phyloP scores from a whole-genome alignment of 1,284 basidiomycete species.

The Xanthoconium separans region DNA sequence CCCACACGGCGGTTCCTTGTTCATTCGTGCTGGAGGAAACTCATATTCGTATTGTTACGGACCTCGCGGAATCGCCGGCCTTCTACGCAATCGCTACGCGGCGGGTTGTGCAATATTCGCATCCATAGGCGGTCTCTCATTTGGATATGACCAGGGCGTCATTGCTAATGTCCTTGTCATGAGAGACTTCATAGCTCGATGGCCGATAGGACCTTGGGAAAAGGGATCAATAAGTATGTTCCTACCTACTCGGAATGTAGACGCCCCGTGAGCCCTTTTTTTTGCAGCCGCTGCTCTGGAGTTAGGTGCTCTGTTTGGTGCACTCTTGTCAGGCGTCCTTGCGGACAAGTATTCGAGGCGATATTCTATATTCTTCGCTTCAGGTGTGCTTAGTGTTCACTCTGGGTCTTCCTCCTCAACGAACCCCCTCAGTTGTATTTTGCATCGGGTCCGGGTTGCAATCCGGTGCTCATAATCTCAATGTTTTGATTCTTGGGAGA shows the following conservation, averaged over 20 bases:
- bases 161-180: slow-evolving; percentile 85
- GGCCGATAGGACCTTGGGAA: slow-evolving; percentile 68
- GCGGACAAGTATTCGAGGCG: slow-evolving; percentile 69
- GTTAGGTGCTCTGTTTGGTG: slow-evolving; percentile 72
- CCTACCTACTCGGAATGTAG: background rate
- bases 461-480: slow-evolving; percentile 54
- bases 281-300: slow-evolving; percentile 71
- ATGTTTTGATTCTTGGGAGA: slow-evolving; percentile 63
- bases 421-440: slow-evolving; percentile 54
- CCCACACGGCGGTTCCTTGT: slow-evolving; percentile 32
- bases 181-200: slow-evolving; percentile 64
- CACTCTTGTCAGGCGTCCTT: slow-evolving; percentile 61
- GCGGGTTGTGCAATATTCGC: slow-evolving; percentile 68
- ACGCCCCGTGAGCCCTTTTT: background rate
- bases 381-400: slow-evolving; percentile 43
- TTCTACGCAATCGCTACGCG: slow-evolving; percentile 62
- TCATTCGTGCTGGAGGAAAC: slow-evolving; percentile 38
- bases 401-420: background rate
- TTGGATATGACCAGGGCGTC: slow-evolving; percentile 77
- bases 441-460: slow-evolving; percentile 71
- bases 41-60: slow-evolving; percentile 69
- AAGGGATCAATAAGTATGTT: slow-evolving; percentile 72
- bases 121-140: slow-evolving; percentile 75
- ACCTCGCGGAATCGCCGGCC: slow-evolving; percentile 58
- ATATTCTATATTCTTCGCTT: slow-evolving; percentile 64